phyloP scores from a whole-genome alignment of 2,329 filamentous ascomycete species.

The Epichloe bromicola region DNA sequence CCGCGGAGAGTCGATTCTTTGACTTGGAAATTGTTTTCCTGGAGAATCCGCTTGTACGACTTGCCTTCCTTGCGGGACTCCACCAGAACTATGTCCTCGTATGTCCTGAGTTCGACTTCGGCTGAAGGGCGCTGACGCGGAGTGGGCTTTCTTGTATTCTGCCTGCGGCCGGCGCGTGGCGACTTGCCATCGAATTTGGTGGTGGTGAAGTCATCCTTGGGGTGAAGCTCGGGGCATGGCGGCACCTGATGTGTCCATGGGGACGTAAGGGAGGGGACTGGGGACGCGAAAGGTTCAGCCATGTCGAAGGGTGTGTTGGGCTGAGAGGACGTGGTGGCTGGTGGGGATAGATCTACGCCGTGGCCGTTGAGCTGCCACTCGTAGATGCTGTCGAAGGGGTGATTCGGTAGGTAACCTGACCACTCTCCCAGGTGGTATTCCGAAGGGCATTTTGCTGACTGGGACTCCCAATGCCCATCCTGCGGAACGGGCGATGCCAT shows the following conservation, averaged over 20 bases:
- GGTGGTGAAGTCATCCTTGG: too few species aligned
- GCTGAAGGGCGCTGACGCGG: neutral
- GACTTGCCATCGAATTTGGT: too few species aligned
- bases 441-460: neutral
- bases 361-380: neutral
- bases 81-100: conserved; percentile 35
- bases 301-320: too few species aligned
- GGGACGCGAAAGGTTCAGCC: too few species aligned
- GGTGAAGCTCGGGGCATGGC: too few species aligned
- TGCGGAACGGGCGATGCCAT: neutral
- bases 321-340: too few species aligned
- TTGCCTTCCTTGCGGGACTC: conserved; percentile 39
- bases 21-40: conserved; percentile 41
- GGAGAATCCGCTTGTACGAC: conserved; percentile 53
- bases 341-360: too few species aligned
- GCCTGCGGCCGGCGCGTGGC: too few species aligned
- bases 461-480: neutral
- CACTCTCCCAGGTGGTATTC: neutral
- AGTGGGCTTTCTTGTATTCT: too few species aligned
- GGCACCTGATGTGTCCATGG: too few species aligned
- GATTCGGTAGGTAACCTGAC: neutral
- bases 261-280: too few species aligned
- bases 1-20: conserved; percentile 64
- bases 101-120: neutral
- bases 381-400: neutral